Conservation (phyloP, 495 filamentous ascomycete species). For the Durotheca rogersii region DNA sequence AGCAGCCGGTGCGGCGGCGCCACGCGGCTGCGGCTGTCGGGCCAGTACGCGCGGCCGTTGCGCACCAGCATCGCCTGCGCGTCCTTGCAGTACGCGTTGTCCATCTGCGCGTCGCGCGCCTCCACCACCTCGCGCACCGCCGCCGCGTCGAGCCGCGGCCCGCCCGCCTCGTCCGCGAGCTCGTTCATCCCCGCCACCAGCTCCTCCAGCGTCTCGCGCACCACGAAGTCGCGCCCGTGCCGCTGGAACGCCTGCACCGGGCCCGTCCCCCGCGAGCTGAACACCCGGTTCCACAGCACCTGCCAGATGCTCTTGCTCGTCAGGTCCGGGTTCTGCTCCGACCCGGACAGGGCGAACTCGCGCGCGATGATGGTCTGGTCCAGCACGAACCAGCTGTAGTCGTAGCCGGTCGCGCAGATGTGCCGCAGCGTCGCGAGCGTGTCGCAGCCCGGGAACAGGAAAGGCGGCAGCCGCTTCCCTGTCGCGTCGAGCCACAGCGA, state of each 20-base stretch:
- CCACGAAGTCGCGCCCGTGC: conserved; percentile 52
- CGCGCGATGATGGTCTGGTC: conserved; percentile 51
- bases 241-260: conserved; percentile 53
- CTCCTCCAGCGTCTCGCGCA: conserved; percentile 47
- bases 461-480: conserved; percentile 50
- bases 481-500: conserved; percentile 57
- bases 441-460: conserved; percentile 51
- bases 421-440: conserved; percentile 53
- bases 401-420: conserved; percentile 54
- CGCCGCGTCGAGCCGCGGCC: conserved; percentile 40
- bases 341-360: conserved; percentile 55
- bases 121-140: conserved; percentile 44
- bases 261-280: conserved; percentile 47
- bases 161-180: conserved; percentile 36
- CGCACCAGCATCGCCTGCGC: conserved; percentile 54
- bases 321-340: conserved; percentile 57
- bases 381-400: conserved; percentile 58
- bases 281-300: conserved; percentile 45
- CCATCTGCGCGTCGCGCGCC: conserved; percentile 49
- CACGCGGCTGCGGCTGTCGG: conserved; percentile 44
- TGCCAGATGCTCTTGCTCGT: conserved; percentile 52
- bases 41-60: conserved; percentile 51
- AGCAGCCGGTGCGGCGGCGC: conserved; percentile 48
- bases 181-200: conserved; percentile 53
- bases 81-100: conserved; percentile 52